These are phyloP conservation scores for Phoma herbarum DNA, from an alignment of 2,329 filamentous ascomycete species.

Conservation along the genomic window DNA sequence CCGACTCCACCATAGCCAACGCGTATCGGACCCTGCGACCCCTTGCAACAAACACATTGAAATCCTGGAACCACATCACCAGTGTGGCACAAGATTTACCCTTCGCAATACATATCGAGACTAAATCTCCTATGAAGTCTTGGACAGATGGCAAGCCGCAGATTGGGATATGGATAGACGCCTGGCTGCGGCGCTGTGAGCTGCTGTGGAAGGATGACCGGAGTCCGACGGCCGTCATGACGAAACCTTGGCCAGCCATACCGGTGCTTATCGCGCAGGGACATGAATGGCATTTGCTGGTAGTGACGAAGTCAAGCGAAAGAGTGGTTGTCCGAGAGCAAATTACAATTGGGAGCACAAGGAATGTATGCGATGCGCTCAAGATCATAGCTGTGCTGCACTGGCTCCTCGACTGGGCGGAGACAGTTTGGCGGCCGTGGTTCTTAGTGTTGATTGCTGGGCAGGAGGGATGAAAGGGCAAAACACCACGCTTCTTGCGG, in stretches of 20 bases:
- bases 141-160: no score
- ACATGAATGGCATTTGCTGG: slow-evolving; percentile 34
- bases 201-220: slow-evolving; percentile 22
- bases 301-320: slow-evolving; percentile 30
- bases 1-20: slow-evolving; percentile 22
- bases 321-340: slow-evolving; percentile 32
- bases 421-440: slow-evolving; percentile 40
- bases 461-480: slow-evolving; percentile 4
- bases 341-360: slow-evolving; percentile 35
- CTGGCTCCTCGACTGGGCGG: slow-evolving; percentile 28
- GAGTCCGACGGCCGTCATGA: neutral
- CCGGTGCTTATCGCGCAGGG: neutral
- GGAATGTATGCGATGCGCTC: slow-evolving; percentile 35
- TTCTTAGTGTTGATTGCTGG: slow-evolving; percentile 28
- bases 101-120: slow-evolving; percentile 38
- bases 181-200: slow-evolving; percentile 33
- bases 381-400: slow-evolving; percentile 37
- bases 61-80: slow-evolving; percentile 35
- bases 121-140: slow-evolving; percentile 20
- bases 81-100: slow-evolving; percentile 19
- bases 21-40: slow-evolving; percentile 28
- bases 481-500: no score
- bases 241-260: slow-evolving; percentile 2
- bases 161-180: slow-evolving; percentile 28
- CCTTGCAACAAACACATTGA: slow-evolving; percentile 17